Base-by-base conservation (phyloP, 208 protist species). In the Leishmania mexicana region DNA sequence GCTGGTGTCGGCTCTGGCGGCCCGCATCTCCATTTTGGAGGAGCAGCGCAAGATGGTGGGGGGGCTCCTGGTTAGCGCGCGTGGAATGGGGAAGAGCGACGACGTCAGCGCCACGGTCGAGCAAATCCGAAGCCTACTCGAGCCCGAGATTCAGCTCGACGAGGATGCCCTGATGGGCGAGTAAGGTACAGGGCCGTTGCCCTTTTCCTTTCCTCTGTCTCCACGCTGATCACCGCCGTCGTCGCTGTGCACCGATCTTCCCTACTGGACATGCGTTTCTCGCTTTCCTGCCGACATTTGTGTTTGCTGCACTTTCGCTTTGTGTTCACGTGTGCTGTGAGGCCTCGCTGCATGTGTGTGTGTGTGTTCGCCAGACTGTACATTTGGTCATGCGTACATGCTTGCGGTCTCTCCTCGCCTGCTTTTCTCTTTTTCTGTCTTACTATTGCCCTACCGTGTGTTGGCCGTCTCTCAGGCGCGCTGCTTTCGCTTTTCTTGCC, bases 1-100 rank as follows among this genome's bases (percentile, higher is more conserved):
- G 7, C 58, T 84, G 3, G 90, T 92, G 28, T 83, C 82, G 58
- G 24, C 85, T 28, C 68, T 91, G 31, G 86, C 87, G 3, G 86
- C 88, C 6, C 90, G 90, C 75, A 86, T 94, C 79, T 70, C 78
- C 1, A 35, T 87, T 15, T 62, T 94, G 75, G 74, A 89, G 65
- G 81, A 90, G 78, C 88, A 90, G 64, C 79, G 87, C 24, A 79
- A 75, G 45, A 81, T 54, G 15, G 78, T 92, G 47, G 88, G 83
- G 2, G 85, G 82, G 0, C 62, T 89, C 47, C 65, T 94, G 40
- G 73, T 68, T 8, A 79, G 58, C 21, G 80, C 67, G 40, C 68
- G 78, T 6, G 78, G 76, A 21, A 47, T 81, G 38, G 62, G 84
- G 3, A 78, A 87, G 49, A 81, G 68, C 35, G 70, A 84, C 8